Base-by-base conservation (phyloP, 345 rosid genomes). In the Citrus maxima region DNA sequence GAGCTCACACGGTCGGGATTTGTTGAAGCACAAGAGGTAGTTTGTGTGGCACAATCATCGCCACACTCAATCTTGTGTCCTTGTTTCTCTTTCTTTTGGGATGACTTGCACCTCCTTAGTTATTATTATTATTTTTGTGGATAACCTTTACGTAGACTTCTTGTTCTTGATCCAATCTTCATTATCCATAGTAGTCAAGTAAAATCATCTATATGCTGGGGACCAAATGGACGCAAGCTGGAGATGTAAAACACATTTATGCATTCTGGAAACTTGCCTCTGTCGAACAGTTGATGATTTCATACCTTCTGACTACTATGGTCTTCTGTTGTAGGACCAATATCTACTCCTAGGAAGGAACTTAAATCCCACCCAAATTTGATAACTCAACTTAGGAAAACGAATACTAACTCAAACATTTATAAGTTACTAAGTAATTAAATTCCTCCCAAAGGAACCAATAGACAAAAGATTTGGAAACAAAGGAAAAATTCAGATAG, bases 1-100 rank as follows among this genome's bases (percentile, higher is more conserved):
- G 99, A 96, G 87, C 98, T 96, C 80, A 96, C 98, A 16, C 89
- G 98, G 69, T 94, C 98, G 67, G 99, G 92, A 79, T 96, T 93
- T 87, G 90, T 90, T 35, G 95, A 89, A 83, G 98, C 98, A 61
- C 94, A 90, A 80, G 92, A 94, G 97, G 99, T 95, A 75, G 73
- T 75, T 80, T 75, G 74, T 68, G 38, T 51, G 65, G 63, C 69
- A 60, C 49, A 63, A 24, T 27, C 54, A 60, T 37, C n/a, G 62
- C 35, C 54, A 16, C 28, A 63, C 58, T 67, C 37, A 46, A 18
- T 40, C 32, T 5, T 40, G 30, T 38, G 7, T 51, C 22, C 21
- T 54, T 73, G 25, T 42, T 30, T 77, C 13, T 63, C 22, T 77
- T 64, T 46, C 14, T 67, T 16, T 60, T 46, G 70, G 38, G 27